phyloP scores from a whole-genome alignment of 805 yeast genomes.

The Wickerhamiella vanderwaltii region DNA sequence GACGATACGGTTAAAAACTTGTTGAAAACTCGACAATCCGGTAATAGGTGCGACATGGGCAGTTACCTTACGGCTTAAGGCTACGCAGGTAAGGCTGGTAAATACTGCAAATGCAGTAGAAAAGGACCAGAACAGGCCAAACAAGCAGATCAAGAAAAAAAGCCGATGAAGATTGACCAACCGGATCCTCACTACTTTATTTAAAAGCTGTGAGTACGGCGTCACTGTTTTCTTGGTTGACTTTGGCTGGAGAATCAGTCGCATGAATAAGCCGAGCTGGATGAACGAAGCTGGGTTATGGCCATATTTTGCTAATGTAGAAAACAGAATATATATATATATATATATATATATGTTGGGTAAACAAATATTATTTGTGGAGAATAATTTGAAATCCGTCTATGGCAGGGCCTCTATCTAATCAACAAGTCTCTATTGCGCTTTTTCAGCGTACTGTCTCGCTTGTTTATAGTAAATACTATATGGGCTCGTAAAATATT shows the following conservation, averaged over 20 bases:
- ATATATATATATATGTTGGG: too few species aligned
- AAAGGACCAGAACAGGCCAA: neutral
- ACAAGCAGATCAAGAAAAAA: neutral
- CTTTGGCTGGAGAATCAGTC: constrained; percentile 11
- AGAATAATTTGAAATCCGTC: too few species aligned
- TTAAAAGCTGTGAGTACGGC: constrained; percentile 4
- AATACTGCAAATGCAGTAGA: neutral
- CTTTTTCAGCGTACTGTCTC: too few species aligned
- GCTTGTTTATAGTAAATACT: too few species aligned
- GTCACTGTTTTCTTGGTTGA: constrained; percentile 7
- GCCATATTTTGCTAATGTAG: too few species aligned
- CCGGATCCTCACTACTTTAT: constrained; percentile 1
- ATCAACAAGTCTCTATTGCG: too few species aligned
- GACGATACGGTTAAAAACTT: neutral
- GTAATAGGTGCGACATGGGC: neutral
- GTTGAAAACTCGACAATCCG: constrained; percentile 3
- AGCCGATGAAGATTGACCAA: neutral
- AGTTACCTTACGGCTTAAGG: neutral
- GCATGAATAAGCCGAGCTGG: too few species aligned
- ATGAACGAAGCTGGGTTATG: too few species aligned
- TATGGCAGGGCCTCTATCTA: too few species aligned
- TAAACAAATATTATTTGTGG: too few species aligned
- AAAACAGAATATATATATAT: too few species aligned
- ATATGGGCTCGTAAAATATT: too few species aligned
- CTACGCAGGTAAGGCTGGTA: neutral